These are phyloP conservation scores for Hypoxylon perforatum DNA, from an alignment of 495 filamentous ascomycete species.

Conservation along the genomic window DNA sequence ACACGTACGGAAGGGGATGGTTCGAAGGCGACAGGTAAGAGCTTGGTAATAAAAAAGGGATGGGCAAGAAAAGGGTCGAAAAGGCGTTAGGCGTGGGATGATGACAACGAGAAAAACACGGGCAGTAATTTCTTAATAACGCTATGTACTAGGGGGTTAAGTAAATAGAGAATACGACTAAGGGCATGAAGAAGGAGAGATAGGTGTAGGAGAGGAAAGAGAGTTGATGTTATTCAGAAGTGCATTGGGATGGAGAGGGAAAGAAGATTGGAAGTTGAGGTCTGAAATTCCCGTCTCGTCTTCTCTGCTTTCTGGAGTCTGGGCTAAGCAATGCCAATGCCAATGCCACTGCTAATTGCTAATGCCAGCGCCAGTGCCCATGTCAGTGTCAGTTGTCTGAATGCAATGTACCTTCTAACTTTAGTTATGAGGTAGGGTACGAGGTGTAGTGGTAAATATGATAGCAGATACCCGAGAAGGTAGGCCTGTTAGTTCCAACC, in stretches of 20 bases:
- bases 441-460: conserved; percentile 1
- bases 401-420: conserved; percentile 7
- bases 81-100: conserved; percentile 34
- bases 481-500: no score
- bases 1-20: conserved; percentile 30
- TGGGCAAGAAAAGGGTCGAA: conserved; percentile 36
- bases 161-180: conserved; percentile 46
- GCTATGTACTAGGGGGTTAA: conserved; percentile 48
- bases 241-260: conserved; percentile 48
- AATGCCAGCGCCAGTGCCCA: conserved; percentile 14
- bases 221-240: conserved; percentile 56
- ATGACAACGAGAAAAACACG: conserved; percentile 48
- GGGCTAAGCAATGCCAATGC: no score
- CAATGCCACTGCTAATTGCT: neutral
- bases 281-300: conserved; percentile 21
- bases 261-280: conserved; percentile 49
- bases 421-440: conserved; percentile 18
- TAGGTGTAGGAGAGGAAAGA: conserved; percentile 47
- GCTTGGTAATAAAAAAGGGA: conserved; percentile 38
- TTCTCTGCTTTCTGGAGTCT: conserved; percentile 12
- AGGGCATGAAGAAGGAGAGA: conserved; percentile 45
- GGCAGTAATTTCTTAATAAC: conserved; percentile 48
- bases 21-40: conserved; percentile 28
- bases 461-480: no score
- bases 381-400: no score